Base-by-base conservation (phyloP, 164 flowering plant species). In the Umbilicus rupestris region DNA sequence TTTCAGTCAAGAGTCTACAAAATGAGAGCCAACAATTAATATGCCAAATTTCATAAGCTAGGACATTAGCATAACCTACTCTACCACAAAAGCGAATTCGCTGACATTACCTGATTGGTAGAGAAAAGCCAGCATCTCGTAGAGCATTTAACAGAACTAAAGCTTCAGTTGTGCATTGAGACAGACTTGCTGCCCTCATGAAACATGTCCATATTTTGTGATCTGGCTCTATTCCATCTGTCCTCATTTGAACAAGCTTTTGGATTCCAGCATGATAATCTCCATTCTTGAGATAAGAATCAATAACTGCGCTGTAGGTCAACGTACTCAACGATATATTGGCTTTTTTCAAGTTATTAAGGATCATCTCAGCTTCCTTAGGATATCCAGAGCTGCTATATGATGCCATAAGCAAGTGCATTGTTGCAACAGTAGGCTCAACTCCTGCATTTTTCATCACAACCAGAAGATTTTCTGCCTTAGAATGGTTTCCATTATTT, bases 191-290 rank as follows among this genome's bases (percentile, higher is more conserved):
- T 58, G 96, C 96, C 74, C 86, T 78, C n/a, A 91, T 73, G 77
- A 89, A 91, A 79, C 88, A 88, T 59, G 99, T 91, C 96, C 96
- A 95, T 84, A 95, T 84, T 78, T 87, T 84, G 79, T 87, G 85
- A 60, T 95, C 96, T 37, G 94, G 89, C 58, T 87, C 85, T 68
- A 89, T 29, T 49, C 94, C 99, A 65, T 82, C 88, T 68, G 68
- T 68, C 77, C 71, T 87, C 97, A 95, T 91, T 71, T 85, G 86
- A 66, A 63, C 35, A 20, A 95, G 86, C 80, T 87, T 95, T 73
- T 83, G 83, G 58, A 87, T 82, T 73, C 83, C 97, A 70, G 72
- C 67, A 35, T 76, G 72, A 72, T 81, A 81, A 70, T 95, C 96
- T 52, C 86, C 84, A 73, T 81, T 85, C 72, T 79, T 87, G 35